Base-by-base conservation (phyloP, 768 basidiomycete species). In the Trametes cingulata region DNA sequence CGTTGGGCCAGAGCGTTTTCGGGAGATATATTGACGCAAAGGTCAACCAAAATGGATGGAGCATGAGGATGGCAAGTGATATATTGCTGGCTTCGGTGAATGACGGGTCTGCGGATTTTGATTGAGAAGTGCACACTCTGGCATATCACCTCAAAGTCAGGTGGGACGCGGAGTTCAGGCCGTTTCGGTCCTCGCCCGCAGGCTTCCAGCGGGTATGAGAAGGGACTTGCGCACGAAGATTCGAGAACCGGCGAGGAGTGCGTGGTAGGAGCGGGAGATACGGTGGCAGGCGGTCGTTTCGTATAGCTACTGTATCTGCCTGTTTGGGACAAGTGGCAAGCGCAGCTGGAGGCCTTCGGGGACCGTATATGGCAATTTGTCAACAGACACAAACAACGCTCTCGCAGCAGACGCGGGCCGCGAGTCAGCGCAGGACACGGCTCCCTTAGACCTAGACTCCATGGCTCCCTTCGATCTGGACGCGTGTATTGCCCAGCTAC, bases 401-500 rank as follows among this genome's bases (percentile, higher is more conserved):
- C 12, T 39, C 52, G 42, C 53, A 22, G 10, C 37, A 42, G 43
- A 24, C 15, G 56, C 47, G 37, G 37, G 46, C 35, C 55, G 46
- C 56, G 56, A 57, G 56, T 57, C 56, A 49, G 56, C 46, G 40
- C 27, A 48, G 10, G 29, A 41, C 47, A 19, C n/a, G 25, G 37
- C 42, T 33, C 19, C 56, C 56, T 46, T 47, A 48, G 52, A 60
- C 62, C 41, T 60, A 45, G 62, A 51, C 50, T 63, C 58, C 43
- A 77, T 77, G 77, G 75, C 77, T 19, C 82, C 91, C 71, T 96
- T 98, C 81, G 93, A 98, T 81, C 88, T 98, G 72, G 95, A 98
- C 80, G 93, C 92, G 62, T 98, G 95, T 75, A 98, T 98, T 70
- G 79, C 90, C 68, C 91, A 95, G 69, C 80, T 96, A 56, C 84